Evolutionary conservation across 495 filamentous ascomycete genomes (phyloP).

Genomic region (Hyaloscypha bicolor): DNA sequence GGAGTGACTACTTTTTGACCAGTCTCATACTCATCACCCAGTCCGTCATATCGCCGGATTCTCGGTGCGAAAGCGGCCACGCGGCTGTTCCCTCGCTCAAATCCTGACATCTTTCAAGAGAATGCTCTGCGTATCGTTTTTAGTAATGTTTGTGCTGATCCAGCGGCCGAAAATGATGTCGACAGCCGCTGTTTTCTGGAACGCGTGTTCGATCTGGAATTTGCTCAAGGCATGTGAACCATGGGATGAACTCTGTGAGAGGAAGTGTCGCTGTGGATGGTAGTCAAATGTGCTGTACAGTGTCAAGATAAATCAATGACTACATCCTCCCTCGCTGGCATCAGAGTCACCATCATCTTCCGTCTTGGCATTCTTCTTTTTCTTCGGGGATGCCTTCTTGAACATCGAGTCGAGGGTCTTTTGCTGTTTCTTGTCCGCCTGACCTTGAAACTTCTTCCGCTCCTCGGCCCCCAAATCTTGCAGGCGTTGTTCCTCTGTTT

Average conservation of each 20-base stretch:
- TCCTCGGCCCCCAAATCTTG: conserved; percentile 69
- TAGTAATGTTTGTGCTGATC: too few relatives aligned
- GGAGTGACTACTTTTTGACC: too few relatives aligned
- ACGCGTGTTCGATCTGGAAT: not conserved
- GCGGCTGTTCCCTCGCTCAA: too few relatives aligned
- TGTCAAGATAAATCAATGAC: conserved; percentile 18
- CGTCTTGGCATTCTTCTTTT: conserved; percentile 52
- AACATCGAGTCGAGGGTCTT: conserved; percentile 41
- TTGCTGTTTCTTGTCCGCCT: conserved; percentile 70
- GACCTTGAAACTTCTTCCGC: conserved; percentile 72
- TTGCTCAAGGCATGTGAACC: not conserved
- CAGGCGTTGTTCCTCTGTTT: conserved; percentile 60
- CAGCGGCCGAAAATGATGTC: too few relatives aligned
- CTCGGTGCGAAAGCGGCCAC: too few relatives aligned
- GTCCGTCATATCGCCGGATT: too few relatives aligned
- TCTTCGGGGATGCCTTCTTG: conserved; percentile 50
- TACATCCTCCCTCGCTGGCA: conserved; percentile 28
- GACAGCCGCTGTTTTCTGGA: not conserved
- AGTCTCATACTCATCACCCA: too few relatives aligned
- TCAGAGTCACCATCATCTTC: conserved; percentile 21
- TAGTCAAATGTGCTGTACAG: not conserved
- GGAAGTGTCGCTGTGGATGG: not conserved
- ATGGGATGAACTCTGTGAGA: not conserved
- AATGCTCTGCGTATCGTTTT: too few relatives aligned
- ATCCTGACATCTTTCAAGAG: too few relatives aligned